A percentile compares a stretch with the other conserved stretches of the same genome.
Evolutionary conservation across 192 early-diverging fungal species (phyloP).

Genomic region (Funneliformis mosseae): DNA sequence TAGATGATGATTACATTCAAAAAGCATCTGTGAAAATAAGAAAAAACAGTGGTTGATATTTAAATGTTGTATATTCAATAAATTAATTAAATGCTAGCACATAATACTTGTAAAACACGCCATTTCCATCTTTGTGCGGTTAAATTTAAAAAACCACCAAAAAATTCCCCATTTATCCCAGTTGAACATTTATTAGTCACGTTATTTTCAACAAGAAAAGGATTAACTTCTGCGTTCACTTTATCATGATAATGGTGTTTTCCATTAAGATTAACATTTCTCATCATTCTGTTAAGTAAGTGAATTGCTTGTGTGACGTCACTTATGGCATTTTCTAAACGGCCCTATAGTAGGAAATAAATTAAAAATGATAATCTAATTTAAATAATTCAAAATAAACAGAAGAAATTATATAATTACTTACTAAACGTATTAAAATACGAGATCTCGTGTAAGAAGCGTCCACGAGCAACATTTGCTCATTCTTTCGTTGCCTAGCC

Average conservation of each 20-base stretch:
- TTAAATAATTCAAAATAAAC: not conserved
- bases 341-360: slow-evolving; percentile 32
- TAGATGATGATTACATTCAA: slow-evolving; percentile 52
- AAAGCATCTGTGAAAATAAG: slow-evolving; percentile 34
- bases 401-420: not conserved
- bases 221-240: slow-evolving; percentile 20
- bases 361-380: not conserved
- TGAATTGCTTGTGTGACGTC: slow-evolving; percentile 39
- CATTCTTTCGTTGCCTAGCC: slow-evolving; percentile 30
- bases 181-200: not conserved
- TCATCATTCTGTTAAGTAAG: slow-evolving; percentile 42
- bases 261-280: slow-evolving; percentile 33
- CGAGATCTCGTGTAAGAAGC: slow-evolving; percentile 48
- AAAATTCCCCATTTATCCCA: not conserved
- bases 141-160: not conserved
- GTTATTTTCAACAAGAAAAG: slow-evolving; percentile 23
- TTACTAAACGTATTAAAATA: slow-evolving; percentile 30
- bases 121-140: slow-evolving; percentile 41
- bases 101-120: slow-evolving; percentile 37
- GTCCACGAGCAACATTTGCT: slow-evolving; percentile 39
- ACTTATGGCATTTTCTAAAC: slow-evolving; percentile 46
- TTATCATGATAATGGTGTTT: not conserved
- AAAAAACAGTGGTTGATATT: not conserved
- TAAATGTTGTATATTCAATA: not conserved
- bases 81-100: not conserved